Evolutionary conservation across 257 asterid species (phyloP), one percentile per base, ranked within the genome.

Genomic region (Cynanchum wilfordii): DNA sequence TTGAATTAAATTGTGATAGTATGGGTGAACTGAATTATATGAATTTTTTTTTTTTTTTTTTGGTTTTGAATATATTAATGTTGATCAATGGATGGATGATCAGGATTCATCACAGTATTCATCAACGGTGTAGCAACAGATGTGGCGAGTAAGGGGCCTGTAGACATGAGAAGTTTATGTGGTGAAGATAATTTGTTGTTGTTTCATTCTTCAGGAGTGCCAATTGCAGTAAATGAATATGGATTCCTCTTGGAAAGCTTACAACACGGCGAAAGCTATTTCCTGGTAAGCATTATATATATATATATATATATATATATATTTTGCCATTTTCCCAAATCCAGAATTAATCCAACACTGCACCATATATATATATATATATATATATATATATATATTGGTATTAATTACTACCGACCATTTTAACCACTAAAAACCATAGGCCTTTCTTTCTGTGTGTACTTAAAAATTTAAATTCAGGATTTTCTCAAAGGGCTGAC

Each of bases 231-330:
- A 68, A 86, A 89, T 52, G 89, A 89, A 25, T 82, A 77, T 52
- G 97, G 97, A 30, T 69, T 82, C 70, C 64, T 87, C 54, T 63
- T 81, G 70, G 89, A 87, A 75, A 78, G 85, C 67, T 81, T 91
- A 84, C 86, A 84, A 79, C 92, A 86, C 58, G 96, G 96, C 7
- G 90, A 91, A 76, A 86, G 89, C 87, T 90, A 90, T 76, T 89
- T 86, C 77, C 90, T 89, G 97, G 97, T 90, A 79, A 81, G 73
- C n/a, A 40, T 3, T 16, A 12, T 42, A 7, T 42, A 52, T 7
- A 17, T 19, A 17, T 7, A 52, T 19, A 52, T 4, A 52, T 17
- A 52, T 17, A 20, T 19, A 20, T 5, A 54, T 19, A 0, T 19
- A 7, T 19, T 42, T 42, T 40, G 5, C 7, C 47, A n/a, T 42